Evolutionary conservation across 2,329 filamentous ascomycete genomes (phyloP).

Genomic region (Fusarium lyarnte): DNA sequence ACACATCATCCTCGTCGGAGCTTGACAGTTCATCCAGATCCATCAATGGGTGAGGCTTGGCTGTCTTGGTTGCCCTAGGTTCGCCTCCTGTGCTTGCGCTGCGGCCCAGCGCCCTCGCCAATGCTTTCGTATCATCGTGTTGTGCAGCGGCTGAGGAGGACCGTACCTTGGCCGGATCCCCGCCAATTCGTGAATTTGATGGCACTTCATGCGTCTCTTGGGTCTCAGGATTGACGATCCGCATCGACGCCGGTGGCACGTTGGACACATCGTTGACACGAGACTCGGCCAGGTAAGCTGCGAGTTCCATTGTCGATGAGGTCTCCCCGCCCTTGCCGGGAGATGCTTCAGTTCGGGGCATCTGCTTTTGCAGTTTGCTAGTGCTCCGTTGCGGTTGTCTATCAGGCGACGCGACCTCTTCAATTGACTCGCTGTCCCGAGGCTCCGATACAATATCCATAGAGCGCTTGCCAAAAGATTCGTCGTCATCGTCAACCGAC

Average conservation of each 20-base stretch:
- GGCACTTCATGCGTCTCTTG: conserved; percentile 53
- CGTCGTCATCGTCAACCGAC: conserved; percentile 65
- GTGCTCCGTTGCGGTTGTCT: conserved; percentile 64
- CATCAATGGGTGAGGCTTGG: conserved; percentile 65
- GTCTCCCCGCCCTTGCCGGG: conserved; percentile 53
- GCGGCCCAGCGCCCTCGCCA: conserved; percentile 37
- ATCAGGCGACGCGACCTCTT: conserved; percentile 59
- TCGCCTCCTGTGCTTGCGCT: conserved; percentile 53
- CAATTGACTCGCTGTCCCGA: conserved; percentile 54
- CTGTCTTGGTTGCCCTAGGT: conserved; percentile 61
- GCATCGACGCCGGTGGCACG: conserved; percentile 66
- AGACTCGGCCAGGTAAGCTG: conserved; percentile 55
- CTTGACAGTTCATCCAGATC: conserved; percentile 78
- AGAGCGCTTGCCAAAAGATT: conserved; percentile 69
- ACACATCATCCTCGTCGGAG: conserved; percentile 57
- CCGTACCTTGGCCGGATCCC: conserved; percentile 45
- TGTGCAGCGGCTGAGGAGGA: conserved; percentile 48
- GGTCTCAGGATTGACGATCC: conserved; percentile 65
- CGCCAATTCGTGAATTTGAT: conserved; percentile 44
- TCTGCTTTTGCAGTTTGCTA: conserved; percentile 77
- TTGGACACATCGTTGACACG: conserved; percentile 64
- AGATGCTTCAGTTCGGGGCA: conserved; percentile 60
- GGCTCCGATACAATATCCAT: conserved; percentile 62
- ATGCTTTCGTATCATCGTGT: conserved; percentile 50
- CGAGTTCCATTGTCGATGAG: conserved; percentile 52